Evolutionary conservation across 2,329 filamentous ascomycete species (phyloP), one percentile per base, ranked within the genome.

Genomic region (Trichoderma oligosporum): DNA sequence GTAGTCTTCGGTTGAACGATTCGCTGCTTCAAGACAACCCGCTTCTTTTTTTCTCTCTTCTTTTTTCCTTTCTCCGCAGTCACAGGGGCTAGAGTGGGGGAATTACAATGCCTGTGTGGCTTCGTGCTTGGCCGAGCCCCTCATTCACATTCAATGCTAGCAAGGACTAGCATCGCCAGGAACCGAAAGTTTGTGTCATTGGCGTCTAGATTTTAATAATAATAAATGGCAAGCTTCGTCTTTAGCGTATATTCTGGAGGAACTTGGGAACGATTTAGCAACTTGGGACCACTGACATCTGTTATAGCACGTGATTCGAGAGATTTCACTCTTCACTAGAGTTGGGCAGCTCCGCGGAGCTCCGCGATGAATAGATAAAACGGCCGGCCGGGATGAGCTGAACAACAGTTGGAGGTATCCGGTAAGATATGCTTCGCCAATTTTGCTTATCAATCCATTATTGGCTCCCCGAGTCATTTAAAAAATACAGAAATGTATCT

Each of bases 101-200:
- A 46, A 29, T n/a, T n/a, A 31, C 52, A n/a, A 46, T 45, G 18
- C 31, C n/a, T 14, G 22, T 14, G 12, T 25, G 20, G 39, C 16
- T 24, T 22, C 18, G 29, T 25, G 20, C 49, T 35, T 25, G 29
- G 38, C 39, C 24, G 31, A 54, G 6, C 51, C 52, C 52, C 52
- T 55, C 52, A 55, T 45, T 38, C 31, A 27, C 39, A 25, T 12
- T 16, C 14, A 29, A 54, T 45, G 39, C 51, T 55, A 46, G 24
- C 52, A 38, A 20, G n/a, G 16, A 29, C 41, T 55, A 45, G 41
- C 52, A 55, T 45, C 39, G 41, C 52, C 52, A 55, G 52, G 52
- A 46, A 55, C 52, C 52, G n/a, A 55, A 55, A 55, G 52, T 55
- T 35, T 55, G 52, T 55, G 52, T 55, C 52, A 55, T 55, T 55